Evolutionary conservation across 2,329 filamentous ascomycete species (phyloP).

Genomic region (Lecanicillium sp.): DNA sequence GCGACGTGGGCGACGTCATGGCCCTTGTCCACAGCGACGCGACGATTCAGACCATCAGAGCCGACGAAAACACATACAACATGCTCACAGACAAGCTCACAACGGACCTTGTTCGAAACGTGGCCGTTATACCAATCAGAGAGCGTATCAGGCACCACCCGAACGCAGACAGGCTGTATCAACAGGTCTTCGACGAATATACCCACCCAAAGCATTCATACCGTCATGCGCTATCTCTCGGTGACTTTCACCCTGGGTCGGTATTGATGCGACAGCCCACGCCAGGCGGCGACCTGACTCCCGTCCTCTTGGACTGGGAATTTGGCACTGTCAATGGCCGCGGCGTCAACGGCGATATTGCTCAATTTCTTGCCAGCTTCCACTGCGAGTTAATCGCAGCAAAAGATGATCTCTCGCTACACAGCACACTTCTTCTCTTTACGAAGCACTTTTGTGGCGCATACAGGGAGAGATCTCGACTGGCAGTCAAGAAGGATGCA

Average conservation of each 20-base stretch:
- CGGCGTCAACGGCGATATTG: slow-evolving; percentile 15
- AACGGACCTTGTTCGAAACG: slow-evolving; percentile 6
- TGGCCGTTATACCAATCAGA: slow-evolving; percentile 11
- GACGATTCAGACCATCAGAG: slow-evolving; percentile 1
- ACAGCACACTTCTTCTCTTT: slow-evolving; percentile 5
- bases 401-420: background rate
- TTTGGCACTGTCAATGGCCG: slow-evolving; percentile 12
- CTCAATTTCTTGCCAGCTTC: slow-evolving; percentile 13
- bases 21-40: slow-evolving; percentile 8
- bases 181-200: slow-evolving; percentile 8
- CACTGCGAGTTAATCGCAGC: slow-evolving; percentile 8
- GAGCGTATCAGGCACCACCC: slow-evolving; percentile 6
- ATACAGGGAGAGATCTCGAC: slow-evolving; percentile 6
- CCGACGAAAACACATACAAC: background rate
- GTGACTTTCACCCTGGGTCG: slow-evolving; percentile 13
- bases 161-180: slow-evolving; percentile 8
- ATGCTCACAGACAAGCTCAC: slow-evolving; percentile 9
- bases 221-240: slow-evolving; percentile 9
- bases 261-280: slow-evolving; percentile 10
- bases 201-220: slow-evolving; percentile 3
- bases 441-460: slow-evolving; percentile 9
- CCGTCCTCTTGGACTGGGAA: slow-evolving; percentile 14
- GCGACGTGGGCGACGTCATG: slow-evolving; percentile 8
- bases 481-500: slow-evolving; percentile 2
- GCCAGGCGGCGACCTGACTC: slow-evolving; percentile 5